Conservation (phyloP, 2,329 filamentous ascomycete species). For the Aaosphaeria arxii region DNA sequence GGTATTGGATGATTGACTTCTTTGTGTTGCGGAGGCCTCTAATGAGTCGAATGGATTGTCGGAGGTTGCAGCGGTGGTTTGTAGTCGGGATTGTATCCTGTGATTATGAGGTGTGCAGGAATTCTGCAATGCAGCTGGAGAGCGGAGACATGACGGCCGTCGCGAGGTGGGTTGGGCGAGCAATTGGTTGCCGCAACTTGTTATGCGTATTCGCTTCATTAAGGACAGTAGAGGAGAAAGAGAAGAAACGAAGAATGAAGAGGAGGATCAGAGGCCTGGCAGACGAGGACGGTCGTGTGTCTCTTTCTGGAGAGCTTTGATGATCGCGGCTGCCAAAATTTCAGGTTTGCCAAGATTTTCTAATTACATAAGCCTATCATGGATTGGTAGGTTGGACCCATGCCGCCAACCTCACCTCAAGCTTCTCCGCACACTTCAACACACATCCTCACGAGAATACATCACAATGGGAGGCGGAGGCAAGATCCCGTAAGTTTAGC, state of each 20-base stretch:
- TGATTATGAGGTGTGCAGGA: slow-evolving; percentile 23
- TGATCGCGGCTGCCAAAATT: slow-evolving; percentile 32
- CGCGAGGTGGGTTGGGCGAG: slow-evolving; percentile 46
- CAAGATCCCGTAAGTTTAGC: slow-evolving; percentile 60
- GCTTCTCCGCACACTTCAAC: slow-evolving; percentile 12
- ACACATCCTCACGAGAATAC: slow-evolving; percentile 51
- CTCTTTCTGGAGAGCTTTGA: slow-evolving; percentile 15
- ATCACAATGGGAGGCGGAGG: slow-evolving; percentile 62
- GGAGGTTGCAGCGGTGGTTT: slow-evolving; percentile 14
- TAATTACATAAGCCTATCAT: background rate
- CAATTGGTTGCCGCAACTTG: slow-evolving; percentile 60
- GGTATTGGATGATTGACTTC: too few relatives aligned
- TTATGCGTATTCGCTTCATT: slow-evolving; percentile 63
- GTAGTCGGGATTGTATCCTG: slow-evolving; percentile 24
- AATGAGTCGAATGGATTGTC: background rate
- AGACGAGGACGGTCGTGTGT: slow-evolving; percentile 18
- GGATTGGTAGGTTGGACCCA: too few relatives aligned
- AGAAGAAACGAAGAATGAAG: slow-evolving; percentile 4
- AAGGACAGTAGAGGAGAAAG: slow-evolving; percentile 13
- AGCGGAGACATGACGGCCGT: slow-evolving; percentile 38
- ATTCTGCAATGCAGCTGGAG: slow-evolving; percentile 16
- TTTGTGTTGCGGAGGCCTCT: background rate
- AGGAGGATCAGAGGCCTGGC: slow-evolving; percentile 3
- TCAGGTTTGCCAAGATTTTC: slow-evolving; percentile 20
- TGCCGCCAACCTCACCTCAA: slow-evolving; percentile 15